Base-by-base conservation (phyloP, 129 eudicot species). In the Helianthus tuberosus region DNA sequence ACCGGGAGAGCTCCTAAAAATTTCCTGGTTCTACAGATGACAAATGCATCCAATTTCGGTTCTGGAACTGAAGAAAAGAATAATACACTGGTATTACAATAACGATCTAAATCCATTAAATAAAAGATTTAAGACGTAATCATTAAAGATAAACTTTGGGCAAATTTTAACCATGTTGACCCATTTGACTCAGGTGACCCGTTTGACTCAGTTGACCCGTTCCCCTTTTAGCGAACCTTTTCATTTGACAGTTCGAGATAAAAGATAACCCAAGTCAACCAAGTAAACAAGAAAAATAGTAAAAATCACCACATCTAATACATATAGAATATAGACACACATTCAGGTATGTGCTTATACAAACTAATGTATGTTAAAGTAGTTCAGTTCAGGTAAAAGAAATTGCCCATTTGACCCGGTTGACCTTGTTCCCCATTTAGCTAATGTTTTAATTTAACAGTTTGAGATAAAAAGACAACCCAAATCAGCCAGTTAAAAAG, bases 11-110 rank as follows among this genome's bases (percentile, higher is more conserved):
- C 76, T 77, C 96, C 89, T 54, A 86, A 75, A 72, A 84, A 90
- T 49, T 75, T 83, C 81, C 85, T 86, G 82, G 88, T 88, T 84
- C 95, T 85, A 79, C 98, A 94, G 64, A 94, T 75, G 11, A 94
- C 97, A 63, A 86, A 94, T 41, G 93, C 74, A 53, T 94, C 97
- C 77, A 94, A 76, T 47, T 90, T 79, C 29, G 98, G 93, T 78
- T 94, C 96, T 3, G 91, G 85, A 62, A 90, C 98, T 94, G 74
- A 27, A 73, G 76, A n/a, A 48, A 5, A 49, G 38, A 50, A 6
- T 2, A 68, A 50, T 8, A 50, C 23, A 50, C 32, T 6, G 67
- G 16, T 62, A 6, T 13, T 62, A 62, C 47, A 6, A n/a, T 13
- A 62, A 7, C 1, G 23, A 14, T 62, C 47, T 62, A 62, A 12